A percentile compares a stretch with the other conserved stretches of the same genome.
These are phyloP conservation scores for Chenopodium formosanum DNA, from an alignment of 148 eudicot genomes.

Conservation along the genomic window DNA sequence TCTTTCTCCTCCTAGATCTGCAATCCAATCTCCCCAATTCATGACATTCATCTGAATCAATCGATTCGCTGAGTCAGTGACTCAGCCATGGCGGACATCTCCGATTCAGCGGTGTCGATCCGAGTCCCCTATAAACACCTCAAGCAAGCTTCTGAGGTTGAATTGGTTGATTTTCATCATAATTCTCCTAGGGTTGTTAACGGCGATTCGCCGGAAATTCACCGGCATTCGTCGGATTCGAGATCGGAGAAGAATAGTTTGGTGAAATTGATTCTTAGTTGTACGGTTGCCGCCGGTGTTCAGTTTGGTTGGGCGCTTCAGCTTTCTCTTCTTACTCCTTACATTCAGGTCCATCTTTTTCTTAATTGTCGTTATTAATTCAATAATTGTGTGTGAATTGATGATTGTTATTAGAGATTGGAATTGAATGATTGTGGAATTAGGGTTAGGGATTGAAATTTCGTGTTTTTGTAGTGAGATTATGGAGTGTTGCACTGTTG, in stretches of 20 bases:
- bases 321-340: slow-evolving; percentile 92
- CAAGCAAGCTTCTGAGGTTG: slow-evolving; percentile 36
- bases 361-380: not conserved
- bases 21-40: not conserved
- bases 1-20: not conserved
- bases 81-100: slow-evolving; percentile 11
- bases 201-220: slow-evolving; percentile 21
- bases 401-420: not conserved
- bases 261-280: slow-evolving; percentile 64
- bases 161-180: slow-evolving; percentile 31
- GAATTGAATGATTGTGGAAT: not conserved
- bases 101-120: slow-evolving; percentile 37
- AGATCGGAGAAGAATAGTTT: slow-evolving; percentile 38
- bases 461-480: not conserved
- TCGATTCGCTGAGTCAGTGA: not conserved
- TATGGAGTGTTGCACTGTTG: not conserved
- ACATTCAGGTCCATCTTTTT: slow-evolving; percentile 55
- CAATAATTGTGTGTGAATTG: not conserved
- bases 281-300: slow-evolving; percentile 84
- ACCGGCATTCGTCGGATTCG: not conserved
- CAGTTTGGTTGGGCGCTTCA: slow-evolving; percentile 96
- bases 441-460: not conserved
- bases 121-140: slow-evolving; percentile 42
- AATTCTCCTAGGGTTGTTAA: slow-evolving; percentile 27
- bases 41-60: not conserved